Evolutionary conservation across 306 rosid species (phyloP).

Genomic region (Cyclanthera cordifolia): DNA sequence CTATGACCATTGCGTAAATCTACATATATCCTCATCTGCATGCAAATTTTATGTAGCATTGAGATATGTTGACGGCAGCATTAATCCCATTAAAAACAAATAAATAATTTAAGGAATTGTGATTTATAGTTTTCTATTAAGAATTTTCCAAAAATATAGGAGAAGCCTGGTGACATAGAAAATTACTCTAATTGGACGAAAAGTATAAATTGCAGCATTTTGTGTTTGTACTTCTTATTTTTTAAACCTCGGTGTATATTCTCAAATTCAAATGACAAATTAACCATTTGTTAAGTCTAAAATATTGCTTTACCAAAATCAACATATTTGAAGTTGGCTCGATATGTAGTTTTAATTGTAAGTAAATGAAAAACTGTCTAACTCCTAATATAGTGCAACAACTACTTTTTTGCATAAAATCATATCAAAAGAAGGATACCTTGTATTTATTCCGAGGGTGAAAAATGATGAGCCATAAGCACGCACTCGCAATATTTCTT

Average conservation of each 20-base stretch:
- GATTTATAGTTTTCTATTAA: not conserved
- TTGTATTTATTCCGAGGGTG: slow-evolving; percentile 76
- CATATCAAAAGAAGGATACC: slow-evolving; percentile 34
- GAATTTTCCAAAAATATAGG: not conserved
- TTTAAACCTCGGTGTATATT: not conserved
- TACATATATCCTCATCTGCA: not conserved
- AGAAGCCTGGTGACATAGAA: not conserved
- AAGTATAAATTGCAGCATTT: not conserved
- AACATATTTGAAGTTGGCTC: not conserved
- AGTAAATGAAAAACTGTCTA: not conserved
- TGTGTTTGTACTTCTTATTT: not conserved
- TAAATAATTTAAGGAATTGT: not conserved
- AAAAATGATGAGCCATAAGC: slow-evolving; percentile 83
- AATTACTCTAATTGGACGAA: not conserved
- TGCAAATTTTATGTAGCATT: not conserved
- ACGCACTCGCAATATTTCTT: slow-evolving; percentile 68
- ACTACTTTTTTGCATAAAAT: not conserved
- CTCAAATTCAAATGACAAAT: not conserved
- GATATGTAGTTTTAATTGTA: not conserved
- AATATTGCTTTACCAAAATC: not conserved
- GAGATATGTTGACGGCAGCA: not conserved
- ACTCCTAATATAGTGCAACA: not conserved
- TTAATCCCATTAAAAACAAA: not conserved
- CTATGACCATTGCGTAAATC: not conserved
- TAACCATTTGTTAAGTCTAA: not conserved